Conservation (phyloP, 1,139 yeast genomes). For the Yueomyces sp. region DNA sequence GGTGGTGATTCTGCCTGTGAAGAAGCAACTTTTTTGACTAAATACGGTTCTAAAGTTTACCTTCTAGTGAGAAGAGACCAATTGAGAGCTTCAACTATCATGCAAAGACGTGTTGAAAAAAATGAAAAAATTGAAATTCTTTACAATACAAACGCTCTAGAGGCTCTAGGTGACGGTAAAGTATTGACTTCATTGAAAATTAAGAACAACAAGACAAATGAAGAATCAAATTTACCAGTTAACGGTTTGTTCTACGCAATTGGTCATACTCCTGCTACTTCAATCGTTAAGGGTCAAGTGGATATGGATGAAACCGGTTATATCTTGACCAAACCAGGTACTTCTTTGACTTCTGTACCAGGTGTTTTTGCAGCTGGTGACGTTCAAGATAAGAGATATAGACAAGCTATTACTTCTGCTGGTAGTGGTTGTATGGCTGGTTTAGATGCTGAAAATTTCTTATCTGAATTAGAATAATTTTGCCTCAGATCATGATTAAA, state of each 20-base stretch:
- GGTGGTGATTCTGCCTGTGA: slow-evolving; percentile 99
- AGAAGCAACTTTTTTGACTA: slow-evolving; percentile 91
- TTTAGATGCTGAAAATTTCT: slow-evolving; percentile 77
- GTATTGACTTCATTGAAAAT: slow-evolving; percentile 47
- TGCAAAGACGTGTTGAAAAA: slow-evolving; percentile 81
- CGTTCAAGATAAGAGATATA: slow-evolving; percentile 90
- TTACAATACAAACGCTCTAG: slow-evolving; percentile 74
- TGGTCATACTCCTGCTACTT: slow-evolving; percentile 94
- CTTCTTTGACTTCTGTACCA: slow-evolving; percentile 72
- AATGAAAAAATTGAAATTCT: slow-evolving; percentile 85
- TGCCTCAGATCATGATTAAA: no score
- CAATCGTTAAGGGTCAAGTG: slow-evolving; percentile 62
- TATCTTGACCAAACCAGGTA: slow-evolving; percentile 78
- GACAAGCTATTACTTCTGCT: slow-evolving; percentile 99
- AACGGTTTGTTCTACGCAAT: slow-evolving; percentile 95
- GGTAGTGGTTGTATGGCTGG: slow-evolving; percentile 99
- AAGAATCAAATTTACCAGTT: slow-evolving; percentile 55
- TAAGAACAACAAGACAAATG: slow-evolving; percentile 61
- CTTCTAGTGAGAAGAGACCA: slow-evolving; percentile 87
- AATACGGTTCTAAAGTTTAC: slow-evolving; percentile 91
- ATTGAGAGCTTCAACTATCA: slow-evolving; percentile 86
- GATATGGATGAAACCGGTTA: slow-evolving; percentile 83
- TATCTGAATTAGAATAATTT: slow-evolving; percentile 49
- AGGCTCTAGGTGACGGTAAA: slow-evolving; percentile 89
- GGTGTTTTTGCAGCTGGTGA: slow-evolving; percentile 99